These are phyloP conservation scores for Populus hybrid DNA, from an alignment of 441 rosid species.

Conservation along the genomic window DNA sequence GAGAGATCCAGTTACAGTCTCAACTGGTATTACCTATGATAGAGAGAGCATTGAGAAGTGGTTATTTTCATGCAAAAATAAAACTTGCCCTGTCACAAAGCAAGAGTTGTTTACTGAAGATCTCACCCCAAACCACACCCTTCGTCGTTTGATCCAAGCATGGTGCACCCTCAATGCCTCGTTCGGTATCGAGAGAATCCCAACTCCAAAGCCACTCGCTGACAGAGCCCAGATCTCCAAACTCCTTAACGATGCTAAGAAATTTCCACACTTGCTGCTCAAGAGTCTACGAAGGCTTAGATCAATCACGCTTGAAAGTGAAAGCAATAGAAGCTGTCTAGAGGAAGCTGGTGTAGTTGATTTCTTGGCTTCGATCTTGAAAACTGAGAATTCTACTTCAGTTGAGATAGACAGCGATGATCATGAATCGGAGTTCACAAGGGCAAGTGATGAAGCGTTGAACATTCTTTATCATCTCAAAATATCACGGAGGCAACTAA, in stretches of 20 bases:
- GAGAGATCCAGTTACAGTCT: constrained; percentile 58
- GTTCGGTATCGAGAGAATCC: constrained; percentile 41
- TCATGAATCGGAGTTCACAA: constrained; percentile 20
- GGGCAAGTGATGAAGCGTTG: constrained; percentile 43
- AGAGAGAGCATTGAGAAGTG: constrained; percentile 50
- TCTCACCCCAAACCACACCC: constrained; percentile 58
- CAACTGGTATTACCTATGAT: constrained; percentile 64
- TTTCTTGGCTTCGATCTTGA: constrained; percentile 38
- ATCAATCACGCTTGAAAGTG: constrained; percentile 38
- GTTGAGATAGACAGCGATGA: not conserved
- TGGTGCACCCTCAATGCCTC: constrained; percentile 56
- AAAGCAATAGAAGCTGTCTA: constrained; percentile 29
- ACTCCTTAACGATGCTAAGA: constrained; percentile 37
- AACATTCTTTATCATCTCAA: constrained; percentile 33
- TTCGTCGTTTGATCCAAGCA: constrained; percentile 58
- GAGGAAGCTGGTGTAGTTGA: constrained; percentile 37
- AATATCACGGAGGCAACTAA: constrained; percentile 24
- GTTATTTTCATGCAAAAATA: constrained; percentile 38
- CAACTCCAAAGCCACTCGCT: constrained; percentile 45
- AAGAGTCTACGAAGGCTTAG: constrained; percentile 33
- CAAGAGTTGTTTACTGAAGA: constrained; percentile 26
- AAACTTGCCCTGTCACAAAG: constrained; percentile 55
- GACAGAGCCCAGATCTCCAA: constrained; percentile 33
- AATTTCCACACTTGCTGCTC: constrained; percentile 21
- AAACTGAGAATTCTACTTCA: constrained; percentile 1